Conservation (phyloP, 495 filamentous ascomycete species). For the Beverwykella pulmonaria region DNA sequence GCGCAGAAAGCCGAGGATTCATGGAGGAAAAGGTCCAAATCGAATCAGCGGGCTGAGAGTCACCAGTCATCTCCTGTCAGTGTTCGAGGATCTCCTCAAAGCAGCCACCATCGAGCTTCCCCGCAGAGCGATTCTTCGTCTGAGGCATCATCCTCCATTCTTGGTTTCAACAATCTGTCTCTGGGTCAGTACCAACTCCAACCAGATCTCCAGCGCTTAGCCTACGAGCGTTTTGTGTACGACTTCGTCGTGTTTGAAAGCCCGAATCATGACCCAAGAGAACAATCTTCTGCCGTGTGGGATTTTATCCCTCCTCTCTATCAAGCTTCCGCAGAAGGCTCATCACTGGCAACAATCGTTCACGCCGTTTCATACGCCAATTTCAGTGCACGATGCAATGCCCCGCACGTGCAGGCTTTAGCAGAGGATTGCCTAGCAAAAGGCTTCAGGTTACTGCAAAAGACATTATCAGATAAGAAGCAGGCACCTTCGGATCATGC, state of each 20-base stretch:
- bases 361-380: conserved; percentile 20
- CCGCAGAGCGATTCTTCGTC: not conserved
- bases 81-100: conserved; percentile 3
- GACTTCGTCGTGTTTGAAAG: conserved; percentile 23
- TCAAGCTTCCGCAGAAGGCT: conserved; percentile 13
- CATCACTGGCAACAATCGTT: conserved; percentile 6
- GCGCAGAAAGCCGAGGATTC: conserved; percentile 33
- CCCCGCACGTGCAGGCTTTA: conserved; percentile 13
- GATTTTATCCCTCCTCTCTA: conserved; percentile 23
- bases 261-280: not conserved
- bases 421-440: conserved; percentile 25
- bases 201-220: conserved; percentile 12
- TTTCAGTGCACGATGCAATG: conserved; percentile 12
- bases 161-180: not conserved
- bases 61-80: not conserved
- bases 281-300: conserved; percentile 8
- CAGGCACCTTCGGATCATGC: conserved; percentile 16
- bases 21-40: conserved; percentile 32
- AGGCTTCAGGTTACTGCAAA: conserved; percentile 24
- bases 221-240: conserved; percentile 26
- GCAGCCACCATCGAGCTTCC: not conserved
- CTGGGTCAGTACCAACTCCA: not conserved
- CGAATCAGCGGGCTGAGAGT: not conserved
- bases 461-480: conserved; percentile 10
- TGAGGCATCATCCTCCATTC: not conserved